Evolutionary conservation across 2,329 filamentous ascomycete genomes (phyloP).

Genomic region (Echinosphaeria canescens): DNA sequence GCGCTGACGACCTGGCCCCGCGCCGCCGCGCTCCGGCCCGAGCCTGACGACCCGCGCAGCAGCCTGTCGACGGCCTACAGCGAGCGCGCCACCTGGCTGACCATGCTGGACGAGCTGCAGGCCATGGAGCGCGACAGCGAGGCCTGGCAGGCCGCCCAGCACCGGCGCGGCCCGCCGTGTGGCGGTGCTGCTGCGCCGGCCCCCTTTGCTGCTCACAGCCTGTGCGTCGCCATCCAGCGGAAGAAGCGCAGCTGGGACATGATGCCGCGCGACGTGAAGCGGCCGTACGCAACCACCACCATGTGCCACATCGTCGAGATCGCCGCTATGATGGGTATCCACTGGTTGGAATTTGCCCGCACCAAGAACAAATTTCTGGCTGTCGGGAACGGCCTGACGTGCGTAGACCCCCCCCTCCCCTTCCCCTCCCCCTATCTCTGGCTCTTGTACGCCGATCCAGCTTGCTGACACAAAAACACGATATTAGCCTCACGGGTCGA

Average conservation of each 20-base stretch:
- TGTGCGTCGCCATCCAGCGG: constrained; percentile 21
- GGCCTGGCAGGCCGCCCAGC: constrained; percentile 18
- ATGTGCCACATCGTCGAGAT: constrained; percentile 33
- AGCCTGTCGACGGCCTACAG: constrained; percentile 31
- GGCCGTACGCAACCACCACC: constrained; percentile 29
- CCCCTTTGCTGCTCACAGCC: constrained; percentile 12
- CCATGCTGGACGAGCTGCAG: constrained; percentile 25
- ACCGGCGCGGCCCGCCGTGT: background rate
- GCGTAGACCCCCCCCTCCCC: no score
- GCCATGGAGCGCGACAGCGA: constrained; percentile 23
- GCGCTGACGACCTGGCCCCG: constrained; percentile 5
- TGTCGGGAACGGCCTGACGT: constrained; percentile 30
- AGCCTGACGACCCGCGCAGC: constrained; percentile 3
- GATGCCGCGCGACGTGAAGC: constrained; percentile 22
- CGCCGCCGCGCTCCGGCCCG: constrained; percentile 3
- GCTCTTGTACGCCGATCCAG: no score
- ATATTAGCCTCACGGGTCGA: constrained; percentile 23
- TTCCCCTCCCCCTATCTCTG: no score
- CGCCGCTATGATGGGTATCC: constrained; percentile 27
- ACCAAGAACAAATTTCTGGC: constrained; percentile 26
- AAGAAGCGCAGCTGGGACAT: constrained; percentile 26
- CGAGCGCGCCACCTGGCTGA: constrained; percentile 30
- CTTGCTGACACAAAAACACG: no score
- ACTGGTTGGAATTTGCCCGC: constrained; percentile 36
- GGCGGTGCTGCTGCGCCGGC: constrained; percentile 5